Percentiles rank a stretch among this genome's conserved stretches.
These are phyloP conservation scores for Withania somnifera DNA, from an alignment of 305 asterid species.

Conservation along the genomic window DNA sequence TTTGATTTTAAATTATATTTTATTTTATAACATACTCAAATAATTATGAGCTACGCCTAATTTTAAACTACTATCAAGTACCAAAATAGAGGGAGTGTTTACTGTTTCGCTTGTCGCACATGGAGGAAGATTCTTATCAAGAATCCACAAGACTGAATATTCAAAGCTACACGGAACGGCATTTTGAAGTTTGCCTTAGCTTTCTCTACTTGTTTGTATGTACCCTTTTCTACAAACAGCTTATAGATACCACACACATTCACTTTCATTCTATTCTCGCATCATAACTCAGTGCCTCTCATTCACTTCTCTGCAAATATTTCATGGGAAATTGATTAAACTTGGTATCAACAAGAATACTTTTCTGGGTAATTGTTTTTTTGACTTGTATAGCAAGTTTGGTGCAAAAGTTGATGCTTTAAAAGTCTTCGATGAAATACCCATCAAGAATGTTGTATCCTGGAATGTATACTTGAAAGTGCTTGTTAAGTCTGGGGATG, in stretches of 20 bases:
- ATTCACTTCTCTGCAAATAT: conserved; percentile 26
- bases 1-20: too few relatives aligned
- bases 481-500: conserved; percentile 13
- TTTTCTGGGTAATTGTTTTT: conserved; percentile 46
- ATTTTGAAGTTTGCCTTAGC: neutral
- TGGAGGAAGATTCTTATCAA: too few relatives aligned
- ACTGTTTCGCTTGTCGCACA: too few relatives aligned
- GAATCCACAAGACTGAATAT: too few relatives aligned
- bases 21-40: too few relatives aligned
- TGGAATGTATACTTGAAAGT: conserved; percentile 52
- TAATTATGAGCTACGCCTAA: too few relatives aligned
- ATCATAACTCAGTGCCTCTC: conserved; percentile 31
- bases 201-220: conserved; percentile 28
- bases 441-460: conserved; percentile 34
- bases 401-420: conserved; percentile 36
- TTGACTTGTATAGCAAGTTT: conserved; percentile 38
- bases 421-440: conserved; percentile 36
- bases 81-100: too few relatives aligned
- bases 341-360: conserved; percentile 31
- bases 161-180: neutral
- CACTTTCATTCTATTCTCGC: conserved; percentile 27
- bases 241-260: conserved; percentile 15
- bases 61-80: too few relatives aligned
- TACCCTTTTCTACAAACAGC: conserved; percentile 25
- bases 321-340: conserved; percentile 53